phyloP scores from a whole-genome alignment of 2,329 filamentous ascomycete species.

The Paecilomyces sp. region DNA sequence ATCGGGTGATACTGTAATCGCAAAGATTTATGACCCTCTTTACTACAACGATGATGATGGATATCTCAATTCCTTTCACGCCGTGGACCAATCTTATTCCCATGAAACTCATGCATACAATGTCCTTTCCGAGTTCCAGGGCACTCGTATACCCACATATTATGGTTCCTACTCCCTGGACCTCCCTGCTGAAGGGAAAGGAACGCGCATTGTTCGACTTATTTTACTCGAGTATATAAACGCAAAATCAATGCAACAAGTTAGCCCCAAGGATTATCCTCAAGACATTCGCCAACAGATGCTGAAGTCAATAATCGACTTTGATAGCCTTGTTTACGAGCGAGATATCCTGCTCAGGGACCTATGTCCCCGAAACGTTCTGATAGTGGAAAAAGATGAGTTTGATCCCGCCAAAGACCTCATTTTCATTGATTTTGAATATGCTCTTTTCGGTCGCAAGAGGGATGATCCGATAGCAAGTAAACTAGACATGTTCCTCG shows the following conservation, averaged over 20 bases:
- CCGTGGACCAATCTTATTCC: slow-evolving; percentile 16
- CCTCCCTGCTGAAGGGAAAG: slow-evolving; percentile 6
- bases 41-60: slow-evolving; percentile 14
- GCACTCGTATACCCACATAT: slow-evolving; percentile 11
- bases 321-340: slow-evolving; percentile 11
- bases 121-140: slow-evolving; percentile 11
- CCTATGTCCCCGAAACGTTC: slow-evolving; percentile 12
- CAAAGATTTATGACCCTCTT: slow-evolving; percentile 17
- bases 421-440: slow-evolving; percentile 13
- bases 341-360: slow-evolving; percentile 9
- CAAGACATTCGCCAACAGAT: slow-evolving; percentile 9
- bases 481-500: too few species aligned
- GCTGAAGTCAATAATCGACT: slow-evolving; percentile 13
- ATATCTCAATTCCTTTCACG: slow-evolving; percentile 14
- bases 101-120: slow-evolving; percentile 14
- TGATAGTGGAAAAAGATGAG: slow-evolving; percentile 2
- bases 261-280: slow-evolving; percentile 6
- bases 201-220: slow-evolving; percentile 11
- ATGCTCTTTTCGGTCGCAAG: slow-evolving; percentile 10
- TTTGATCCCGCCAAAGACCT: neutral
- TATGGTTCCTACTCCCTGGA: slow-evolving; percentile 16
- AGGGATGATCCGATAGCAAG: slow-evolving; percentile 4
- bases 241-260: slow-evolving; percentile 10
- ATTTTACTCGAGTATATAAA: slow-evolving; percentile 16
- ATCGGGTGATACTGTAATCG: slow-evolving; percentile 9